These are phyloP conservation scores for Kappamyces sp. DNA, from an alignment of 192 early-diverging fungal species.

Conservation along the genomic window DNA sequence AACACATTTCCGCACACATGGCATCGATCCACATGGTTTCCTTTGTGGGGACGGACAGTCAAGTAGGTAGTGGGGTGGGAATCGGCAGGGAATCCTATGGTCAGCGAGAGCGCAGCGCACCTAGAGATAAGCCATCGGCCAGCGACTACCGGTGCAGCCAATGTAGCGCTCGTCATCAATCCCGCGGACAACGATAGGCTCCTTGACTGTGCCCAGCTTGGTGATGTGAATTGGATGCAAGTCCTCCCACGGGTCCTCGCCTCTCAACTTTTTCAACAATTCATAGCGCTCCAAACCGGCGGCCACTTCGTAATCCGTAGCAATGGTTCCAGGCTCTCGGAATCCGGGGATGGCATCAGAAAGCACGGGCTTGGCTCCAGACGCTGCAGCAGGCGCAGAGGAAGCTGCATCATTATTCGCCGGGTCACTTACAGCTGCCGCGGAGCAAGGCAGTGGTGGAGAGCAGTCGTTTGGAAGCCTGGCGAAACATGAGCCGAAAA, in stretches of 20 bases:
- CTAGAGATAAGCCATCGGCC: background rate
- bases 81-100: conserved; percentile 84
- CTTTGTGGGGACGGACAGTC: conserved; percentile 62
- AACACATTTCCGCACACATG: conserved; percentile 75
- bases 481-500: too few relatives aligned
- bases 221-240: conserved; percentile 69
- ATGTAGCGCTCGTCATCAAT: conserved; percentile 75
- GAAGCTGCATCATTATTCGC: too few relatives aligned
- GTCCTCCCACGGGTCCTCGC: conserved; percentile 82
- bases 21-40: conserved; percentile 82
- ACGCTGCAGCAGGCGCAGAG: too few relatives aligned
- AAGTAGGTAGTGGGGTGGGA: conserved; percentile 91
- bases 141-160: conserved; percentile 81
- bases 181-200: conserved; percentile 83
- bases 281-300: conserved; percentile 89
- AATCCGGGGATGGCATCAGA: conserved; percentile 46
- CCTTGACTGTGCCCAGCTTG: conserved; percentile 68
- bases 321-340: conserved; percentile 50
- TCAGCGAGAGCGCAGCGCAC: background rate
- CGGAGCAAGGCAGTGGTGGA: too few relatives aligned
- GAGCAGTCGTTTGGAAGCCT: too few relatives aligned
- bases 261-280: conserved; percentile 73
- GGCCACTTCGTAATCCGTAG: conserved; percentile 80
- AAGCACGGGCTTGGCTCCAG: conserved; percentile 1
- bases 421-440: too few relatives aligned